Percentiles rank a stretch among this genome's conserved stretches.
phyloP scores from a whole-genome alignment of 257 asterid species.

The Rauvolfia tetraphylla region DNA sequence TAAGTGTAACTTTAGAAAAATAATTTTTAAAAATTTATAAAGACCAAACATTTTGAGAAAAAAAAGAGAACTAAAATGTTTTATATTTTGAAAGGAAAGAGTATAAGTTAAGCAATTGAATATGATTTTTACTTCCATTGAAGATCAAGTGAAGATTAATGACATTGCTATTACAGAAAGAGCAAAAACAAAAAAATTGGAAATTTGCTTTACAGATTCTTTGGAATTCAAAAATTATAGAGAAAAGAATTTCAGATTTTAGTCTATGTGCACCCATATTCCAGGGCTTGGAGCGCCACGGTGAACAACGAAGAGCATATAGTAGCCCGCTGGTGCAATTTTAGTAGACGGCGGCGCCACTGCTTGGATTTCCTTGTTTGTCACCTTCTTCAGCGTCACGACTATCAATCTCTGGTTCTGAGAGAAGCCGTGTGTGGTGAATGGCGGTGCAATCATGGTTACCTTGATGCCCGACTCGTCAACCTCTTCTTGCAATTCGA shows the following conservation, averaged over 20 bases:
- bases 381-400: slow-evolving; percentile 35
- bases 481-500: slow-evolving; percentile 13
- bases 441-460: slow-evolving; percentile 81
- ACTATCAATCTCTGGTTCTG: slow-evolving; percentile 70
- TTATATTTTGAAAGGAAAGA: too few species aligned
- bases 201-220: background rate
- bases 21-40: too few species aligned
- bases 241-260: background rate
- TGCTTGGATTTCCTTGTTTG: slow-evolving; percentile 26
- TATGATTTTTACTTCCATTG: too few species aligned
- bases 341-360: slow-evolving; percentile 68
- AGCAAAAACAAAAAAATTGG: background rate
- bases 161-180: background rate
- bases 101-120: too few species aligned
- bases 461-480: slow-evolving; percentile 37
- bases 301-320: slow-evolving; percentile 67
- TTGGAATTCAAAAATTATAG: background rate
- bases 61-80: too few species aligned
- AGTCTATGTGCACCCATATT: slow-evolving; percentile 64
- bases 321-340: slow-evolving; percentile 81
- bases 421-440: slow-evolving; percentile 93
- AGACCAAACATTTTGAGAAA: too few species aligned
- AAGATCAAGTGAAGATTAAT: background rate
- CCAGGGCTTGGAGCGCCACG: slow-evolving; percentile 77
- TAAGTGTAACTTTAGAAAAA: too few species aligned